A percentile compares a stretch with the other conserved stretches of the same genome.
These are phyloP conservation scores for Hortiboletus campestris DNA, from an alignment of 768 basidiomycete species.

Conservation along the genomic window DNA sequence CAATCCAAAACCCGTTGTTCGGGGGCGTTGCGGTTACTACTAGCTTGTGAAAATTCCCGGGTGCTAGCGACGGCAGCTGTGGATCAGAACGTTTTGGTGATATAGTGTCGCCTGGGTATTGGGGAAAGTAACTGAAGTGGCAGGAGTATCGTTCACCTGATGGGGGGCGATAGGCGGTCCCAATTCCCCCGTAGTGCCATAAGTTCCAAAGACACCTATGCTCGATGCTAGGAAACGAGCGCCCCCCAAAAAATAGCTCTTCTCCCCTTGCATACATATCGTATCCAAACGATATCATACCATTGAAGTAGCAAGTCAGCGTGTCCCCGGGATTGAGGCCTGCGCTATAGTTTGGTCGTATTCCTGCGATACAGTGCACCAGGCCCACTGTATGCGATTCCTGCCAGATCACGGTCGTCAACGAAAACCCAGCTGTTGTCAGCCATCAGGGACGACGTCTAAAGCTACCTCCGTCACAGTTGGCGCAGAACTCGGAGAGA, in stretches of 20 bases:
- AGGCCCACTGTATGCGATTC: neutral
- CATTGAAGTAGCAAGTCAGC: constrained; percentile 1
- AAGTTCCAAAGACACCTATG: constrained; percentile 2
- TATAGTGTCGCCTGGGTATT: neutral
- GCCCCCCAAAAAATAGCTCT: neutral
- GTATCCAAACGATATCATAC: neutral
- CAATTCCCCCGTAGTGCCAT: neutral
- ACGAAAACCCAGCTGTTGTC: neutral
- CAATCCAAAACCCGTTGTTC: neutral
- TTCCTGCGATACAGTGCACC: neutral
- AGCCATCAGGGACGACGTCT: neutral
- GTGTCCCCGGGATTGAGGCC: neutral
- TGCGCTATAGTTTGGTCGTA: neutral
- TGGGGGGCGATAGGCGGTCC: neutral
- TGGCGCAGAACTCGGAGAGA: neutral
- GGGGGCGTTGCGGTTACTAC: neutral
- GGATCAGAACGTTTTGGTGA: neutral
- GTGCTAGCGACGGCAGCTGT: neutral
- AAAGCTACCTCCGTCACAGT: neutral
- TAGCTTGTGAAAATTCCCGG: neutral
- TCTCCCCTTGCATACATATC: neutral
- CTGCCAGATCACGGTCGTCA: constrained; percentile 1
- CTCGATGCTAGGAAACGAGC: constrained; percentile 2
- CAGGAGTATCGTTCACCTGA: neutral
- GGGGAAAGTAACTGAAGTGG: neutral